Evolutionary conservation across 192 early-diverging fungal genomes (phyloP).

Genomic region (Linnemannia exigua): DNA sequence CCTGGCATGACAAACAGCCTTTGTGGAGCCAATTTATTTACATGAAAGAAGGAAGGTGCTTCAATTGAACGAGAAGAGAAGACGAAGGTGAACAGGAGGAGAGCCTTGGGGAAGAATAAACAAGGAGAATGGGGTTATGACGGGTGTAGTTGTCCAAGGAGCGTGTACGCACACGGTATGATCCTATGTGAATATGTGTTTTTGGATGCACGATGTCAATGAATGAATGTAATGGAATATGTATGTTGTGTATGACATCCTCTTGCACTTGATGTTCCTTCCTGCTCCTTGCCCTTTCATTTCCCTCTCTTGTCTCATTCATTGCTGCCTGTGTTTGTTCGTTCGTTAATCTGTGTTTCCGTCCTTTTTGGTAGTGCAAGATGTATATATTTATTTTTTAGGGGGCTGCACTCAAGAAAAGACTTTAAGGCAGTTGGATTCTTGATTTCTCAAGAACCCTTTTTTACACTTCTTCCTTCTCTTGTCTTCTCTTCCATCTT

Average conservation of each 20-base stretch:
- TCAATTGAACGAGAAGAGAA: too few relatives aligned
- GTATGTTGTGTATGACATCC: not conserved
- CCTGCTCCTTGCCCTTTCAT: not conserved
- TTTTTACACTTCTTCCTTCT: not conserved
- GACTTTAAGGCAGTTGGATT: not conserved
- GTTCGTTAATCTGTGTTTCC: not conserved
- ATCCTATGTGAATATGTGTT: too few relatives aligned
- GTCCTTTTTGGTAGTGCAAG: not conserved
- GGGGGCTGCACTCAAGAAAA: not conserved
- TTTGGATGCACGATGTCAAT: not conserved
- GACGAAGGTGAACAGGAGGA: too few relatives aligned
- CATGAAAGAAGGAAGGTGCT: not conserved
- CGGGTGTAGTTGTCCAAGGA: too few relatives aligned
- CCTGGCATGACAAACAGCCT: not conserved
- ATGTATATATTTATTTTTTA: not conserved
- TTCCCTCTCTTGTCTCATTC: not conserved
- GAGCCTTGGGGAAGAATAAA: not conserved
- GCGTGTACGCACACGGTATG: too few relatives aligned
- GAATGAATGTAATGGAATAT: not conserved
- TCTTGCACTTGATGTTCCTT: not conserved
- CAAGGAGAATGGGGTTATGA: constrained; percentile 2
- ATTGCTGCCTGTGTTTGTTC: not conserved
- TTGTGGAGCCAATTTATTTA: not conserved
- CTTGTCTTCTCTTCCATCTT: not conserved
- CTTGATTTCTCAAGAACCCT: not conserved